These are phyloP conservation scores for Ogataea zsoltii DNA, from an alignment of 805 yeast genomes.

Conservation along the genomic window DNA sequence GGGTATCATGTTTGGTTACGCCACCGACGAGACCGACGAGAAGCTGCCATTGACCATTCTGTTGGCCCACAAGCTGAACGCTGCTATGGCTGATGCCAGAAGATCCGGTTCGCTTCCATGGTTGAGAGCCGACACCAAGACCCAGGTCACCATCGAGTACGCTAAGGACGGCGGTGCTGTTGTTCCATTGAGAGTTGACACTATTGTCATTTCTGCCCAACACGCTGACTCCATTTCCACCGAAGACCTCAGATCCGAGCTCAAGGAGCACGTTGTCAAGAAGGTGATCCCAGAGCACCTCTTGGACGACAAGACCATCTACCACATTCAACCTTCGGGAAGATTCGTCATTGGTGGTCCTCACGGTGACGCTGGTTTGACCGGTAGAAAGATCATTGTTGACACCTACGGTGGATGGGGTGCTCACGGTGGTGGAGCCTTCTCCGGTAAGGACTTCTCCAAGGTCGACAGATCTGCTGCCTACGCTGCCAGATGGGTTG, in stretches of 20 bases:
- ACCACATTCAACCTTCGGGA: conserved; percentile 99
- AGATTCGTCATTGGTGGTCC: conserved; percentile 99
- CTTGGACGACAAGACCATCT: conserved; percentile 91
- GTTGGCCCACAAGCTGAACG: conserved; percentile 93
- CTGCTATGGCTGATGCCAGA: conserved; percentile 96
- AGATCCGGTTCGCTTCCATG: conserved; percentile 92
- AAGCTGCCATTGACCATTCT: conserved; percentile 92
- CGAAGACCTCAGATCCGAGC: conserved; percentile 82
- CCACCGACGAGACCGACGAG: conserved; percentile 98
- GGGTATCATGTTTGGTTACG: conserved; percentile 99
- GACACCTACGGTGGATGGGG: conserved; percentile 99
- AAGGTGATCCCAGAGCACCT: conserved; percentile 89
- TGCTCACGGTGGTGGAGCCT: conserved; percentile 99
- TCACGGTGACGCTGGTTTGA: conserved; percentile 99
- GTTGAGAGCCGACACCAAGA: conserved; percentile 99
- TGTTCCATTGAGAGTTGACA: conserved; percentile 94
- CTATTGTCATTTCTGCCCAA: conserved; percentile 96
- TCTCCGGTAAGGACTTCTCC: conserved; percentile 99
- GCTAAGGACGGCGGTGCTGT: conserved; percentile 93
- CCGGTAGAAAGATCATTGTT: conserved; percentile 99
- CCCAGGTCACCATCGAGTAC: conserved; percentile 98
- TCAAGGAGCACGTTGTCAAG: conserved; percentile 78
- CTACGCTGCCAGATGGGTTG: conserved; percentile 99
- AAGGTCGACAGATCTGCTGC: conserved; percentile 99
- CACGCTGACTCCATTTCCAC: conserved; percentile 96